A percentile compares a stretch with the other conserved stretches of the same genome.
phyloP scores from a whole-genome alignment of 495 filamentous ascomycete species.

The Neurospora sp. region DNA sequence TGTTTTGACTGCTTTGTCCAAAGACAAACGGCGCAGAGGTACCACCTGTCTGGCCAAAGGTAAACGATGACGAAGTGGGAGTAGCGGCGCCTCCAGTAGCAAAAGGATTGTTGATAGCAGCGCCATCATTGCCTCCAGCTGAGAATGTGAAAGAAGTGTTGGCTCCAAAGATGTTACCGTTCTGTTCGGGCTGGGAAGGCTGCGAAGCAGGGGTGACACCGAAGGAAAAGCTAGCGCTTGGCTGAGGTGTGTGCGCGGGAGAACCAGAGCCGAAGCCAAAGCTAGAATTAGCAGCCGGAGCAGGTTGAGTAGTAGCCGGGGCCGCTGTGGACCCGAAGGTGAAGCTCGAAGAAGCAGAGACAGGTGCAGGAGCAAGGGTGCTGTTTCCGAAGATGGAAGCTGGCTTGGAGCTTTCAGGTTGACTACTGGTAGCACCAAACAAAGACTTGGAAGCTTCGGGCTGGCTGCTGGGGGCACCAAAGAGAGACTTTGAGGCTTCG shows the following conservation, averaged over 20 bases:
- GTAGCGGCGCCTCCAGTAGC: constrained; percentile 19
- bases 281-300: background rate
- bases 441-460: constrained; percentile 12
- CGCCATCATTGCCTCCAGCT: constrained; percentile 18
- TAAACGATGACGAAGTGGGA: constrained; percentile 24
- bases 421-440: constrained; percentile 7
- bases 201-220: constrained; percentile 5
- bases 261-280: constrained; percentile 20
- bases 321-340: constrained; percentile 21
- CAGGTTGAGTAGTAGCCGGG: constrained; percentile 16
- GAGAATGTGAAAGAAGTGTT: constrained; percentile 30
- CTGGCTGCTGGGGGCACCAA: constrained; percentile 9
- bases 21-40: constrained; percentile 18
- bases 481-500: constrained; percentile 11
- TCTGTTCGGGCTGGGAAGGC: constrained; percentile 1
- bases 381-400: constrained; percentile 9
- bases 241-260: constrained; percentile 16
- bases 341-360: constrained; percentile 11
- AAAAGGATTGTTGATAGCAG: constrained; percentile 33
- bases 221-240: constrained; percentile 14
- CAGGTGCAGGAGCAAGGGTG: constrained; percentile 5
- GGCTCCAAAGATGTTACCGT: constrained; percentile 13
- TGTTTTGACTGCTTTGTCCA: constrained; percentile 5
- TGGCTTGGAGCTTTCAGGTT: constrained; percentile 8
- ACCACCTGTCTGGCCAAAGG: constrained; percentile 23